Evolutionary conservation across 768 basidiomycete species (phyloP).

Genomic region (Botryobasidium botryosum): DNA sequence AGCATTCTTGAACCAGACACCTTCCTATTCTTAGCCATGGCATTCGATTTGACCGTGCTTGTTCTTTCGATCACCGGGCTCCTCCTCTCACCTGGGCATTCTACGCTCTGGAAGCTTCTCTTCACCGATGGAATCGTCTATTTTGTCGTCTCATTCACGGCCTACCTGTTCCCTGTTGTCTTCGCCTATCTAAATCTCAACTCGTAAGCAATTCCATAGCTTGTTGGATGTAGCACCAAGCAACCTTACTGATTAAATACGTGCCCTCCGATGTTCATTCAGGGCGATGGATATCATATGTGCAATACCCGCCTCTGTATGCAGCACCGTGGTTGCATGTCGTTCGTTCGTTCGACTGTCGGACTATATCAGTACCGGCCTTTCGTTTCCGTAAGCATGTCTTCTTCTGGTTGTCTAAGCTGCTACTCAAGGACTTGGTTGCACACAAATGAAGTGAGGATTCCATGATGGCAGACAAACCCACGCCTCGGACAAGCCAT

Average conservation of each 20-base stretch:
- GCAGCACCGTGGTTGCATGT: constrained; percentile 11
- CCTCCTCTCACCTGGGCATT: constrained; percentile 31
- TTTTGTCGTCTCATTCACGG: constrained; percentile 50
- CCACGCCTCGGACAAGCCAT: no score
- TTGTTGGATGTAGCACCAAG: no score
- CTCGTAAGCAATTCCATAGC: no score
- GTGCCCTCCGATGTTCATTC: no score
- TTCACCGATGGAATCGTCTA: constrained; percentile 57
- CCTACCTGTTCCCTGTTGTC: constrained; percentile 36
- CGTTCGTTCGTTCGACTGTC: constrained; percentile 12
- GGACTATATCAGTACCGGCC: neutral
- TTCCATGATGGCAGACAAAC: no score
- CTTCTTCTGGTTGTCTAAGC: no score
- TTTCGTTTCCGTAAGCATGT: no score
- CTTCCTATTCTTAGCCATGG: constrained; percentile 34
- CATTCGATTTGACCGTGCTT: constrained; percentile 48
- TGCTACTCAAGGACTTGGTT: no score
- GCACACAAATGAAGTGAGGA: no score
- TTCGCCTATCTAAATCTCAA: constrained; percentile 37
- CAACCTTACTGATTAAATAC: no score
- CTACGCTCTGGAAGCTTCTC: constrained; percentile 42
- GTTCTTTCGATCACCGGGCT: constrained; percentile 46
- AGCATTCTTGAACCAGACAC: no score
- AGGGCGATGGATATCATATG: constrained; percentile 13
- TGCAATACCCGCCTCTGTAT: constrained; percentile 10